Evolutionary conservation across 768 basidiomycete species (phyloP).

Genomic region (Auriscalpium orientale): DNA sequence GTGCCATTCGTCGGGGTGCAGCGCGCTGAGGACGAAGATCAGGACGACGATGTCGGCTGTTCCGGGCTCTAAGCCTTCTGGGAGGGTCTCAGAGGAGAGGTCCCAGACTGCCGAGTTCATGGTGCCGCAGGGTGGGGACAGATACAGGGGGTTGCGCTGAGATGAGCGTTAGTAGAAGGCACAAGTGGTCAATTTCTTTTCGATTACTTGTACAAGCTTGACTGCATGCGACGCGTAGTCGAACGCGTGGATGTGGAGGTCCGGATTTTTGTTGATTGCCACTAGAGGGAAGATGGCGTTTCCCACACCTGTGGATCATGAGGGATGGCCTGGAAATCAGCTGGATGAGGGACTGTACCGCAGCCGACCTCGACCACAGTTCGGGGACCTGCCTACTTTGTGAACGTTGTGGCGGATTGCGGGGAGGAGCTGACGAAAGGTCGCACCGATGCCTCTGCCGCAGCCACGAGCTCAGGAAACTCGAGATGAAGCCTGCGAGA

Average conservation of each 20-base stretch:
- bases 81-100: conserved; percentile 59
- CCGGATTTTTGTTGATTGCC: conserved; percentile 73
- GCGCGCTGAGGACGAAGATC: conserved; percentile 88
- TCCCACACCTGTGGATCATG: conserved; percentile 65
- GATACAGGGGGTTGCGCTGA: conserved; percentile 69
- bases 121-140: conserved; percentile 54
- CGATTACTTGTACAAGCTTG: conserved; percentile 74
- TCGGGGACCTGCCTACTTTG: conserved; percentile 61
- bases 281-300: conserved; percentile 90
- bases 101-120: conserved; percentile 89
- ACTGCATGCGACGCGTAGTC: conserved; percentile 90
- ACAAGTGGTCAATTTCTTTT: not conserved
- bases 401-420: not conserved
- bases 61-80: conserved; percentile 51
- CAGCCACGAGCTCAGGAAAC: conserved; percentile 79
- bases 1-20: conserved; percentile 90
- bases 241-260: conserved; percentile 68
- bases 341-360: conserved; percentile 37
- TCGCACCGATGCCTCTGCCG: conserved; percentile 35
- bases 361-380: conserved; percentile 88
- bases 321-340: not conserved
- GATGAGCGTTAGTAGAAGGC: not conserved
- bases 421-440: not conserved
- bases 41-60: conserved; percentile 87
- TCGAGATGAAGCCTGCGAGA: conserved; percentile 76